Evolutionary conservation across 1,284 basidiomycete species (phyloP), one percentile per base, ranked within the genome.

Genomic region (Marasmius fiardii): DNA sequence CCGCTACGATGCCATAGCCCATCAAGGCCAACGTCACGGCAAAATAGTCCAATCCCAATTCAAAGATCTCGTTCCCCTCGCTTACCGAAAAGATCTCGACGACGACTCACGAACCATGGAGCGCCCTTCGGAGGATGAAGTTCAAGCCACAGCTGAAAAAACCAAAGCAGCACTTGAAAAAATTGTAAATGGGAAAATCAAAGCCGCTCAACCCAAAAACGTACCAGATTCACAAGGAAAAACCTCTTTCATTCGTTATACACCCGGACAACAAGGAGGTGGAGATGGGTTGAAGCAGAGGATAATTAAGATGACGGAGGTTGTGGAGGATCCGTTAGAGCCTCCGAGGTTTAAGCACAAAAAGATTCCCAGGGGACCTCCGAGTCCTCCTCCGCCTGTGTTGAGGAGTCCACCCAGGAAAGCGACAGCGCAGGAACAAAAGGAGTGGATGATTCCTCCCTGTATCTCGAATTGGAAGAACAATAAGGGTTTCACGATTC

Each of bases 401-500:
- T 76, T 99, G 51, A 87, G 96, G 43, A 95, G 92, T 74, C 97
- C 97, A 1, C 97, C 97, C 5, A 82, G 97, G 55, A 96, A 98
- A 65, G 93, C 93, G 2, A 97, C 96, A 0, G 92, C 93, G 3
- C 91, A 94, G 58, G 97, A 99, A 69, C 96, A 98, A 74, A 98
- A 98, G 73, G 96, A 98, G 66, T 98, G 97, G 97, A 98, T 98
- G 95, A 98, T 99, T 54, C 97, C 97, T 3, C 97, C 97, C 16
- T 98, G 95, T 72, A 98, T 99, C 61, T 98, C 95, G 33, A 99
- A 99, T 75, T 99, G 97, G 97, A 99, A 99, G 80, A 99, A 99
- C 79, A 98, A 99, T 86, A 98, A 98, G 74, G 97, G 97, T 81
- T 99, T 96, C 74, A 99, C 96, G 4, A 98, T 99, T 64, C 95